phyloP scores from a whole-genome alignment of 2,329 filamentous ascomycete species.

The Hirsutella thompsonii region DNA sequence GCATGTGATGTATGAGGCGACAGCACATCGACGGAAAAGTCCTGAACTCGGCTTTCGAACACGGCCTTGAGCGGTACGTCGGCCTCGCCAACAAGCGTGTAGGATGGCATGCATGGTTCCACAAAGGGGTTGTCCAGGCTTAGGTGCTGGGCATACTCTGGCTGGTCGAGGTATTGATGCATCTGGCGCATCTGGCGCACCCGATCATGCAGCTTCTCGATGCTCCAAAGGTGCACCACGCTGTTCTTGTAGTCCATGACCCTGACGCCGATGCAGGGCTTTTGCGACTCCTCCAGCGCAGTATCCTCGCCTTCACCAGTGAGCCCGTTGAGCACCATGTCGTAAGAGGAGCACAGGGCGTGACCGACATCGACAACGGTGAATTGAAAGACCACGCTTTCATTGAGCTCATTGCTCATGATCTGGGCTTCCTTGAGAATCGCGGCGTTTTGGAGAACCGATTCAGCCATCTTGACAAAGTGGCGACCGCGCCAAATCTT shows the following conservation, averaged over 20 bases:
- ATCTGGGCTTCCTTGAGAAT: conserved; percentile 91
- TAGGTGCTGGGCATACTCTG: conserved; percentile 88
- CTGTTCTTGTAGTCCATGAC: conserved; percentile 82
- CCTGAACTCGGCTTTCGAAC: conserved; percentile 87
- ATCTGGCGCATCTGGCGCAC: conserved; percentile 91
- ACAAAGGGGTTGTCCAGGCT: conserved; percentile 87
- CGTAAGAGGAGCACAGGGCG: conserved; percentile 83
- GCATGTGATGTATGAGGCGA: conserved; percentile 88
- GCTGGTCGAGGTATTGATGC: conserved; percentile 90
- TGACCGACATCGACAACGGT: conserved; percentile 83
- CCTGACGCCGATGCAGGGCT: conserved; percentile 82
- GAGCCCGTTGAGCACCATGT: conserved; percentile 87
- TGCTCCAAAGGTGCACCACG: conserved; percentile 85
- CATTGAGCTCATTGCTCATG: conserved; percentile 93
- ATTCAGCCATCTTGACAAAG: conserved; percentile 89
- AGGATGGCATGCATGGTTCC: conserved; percentile 82
- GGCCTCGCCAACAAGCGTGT: conserved; percentile 82
- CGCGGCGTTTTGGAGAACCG: conserved; percentile 76
- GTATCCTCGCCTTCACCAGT: conserved; percentile 74
- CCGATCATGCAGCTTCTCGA: conserved; percentile 81
- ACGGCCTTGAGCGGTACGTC: conserved; percentile 88
- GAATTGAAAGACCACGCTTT: conserved; percentile 89
- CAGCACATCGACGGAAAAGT: conserved; percentile 80
- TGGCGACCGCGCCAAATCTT: conserved; percentile 71
- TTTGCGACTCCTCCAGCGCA: conserved; percentile 65